Percentiles rank a stretch among this genome's conserved stretches.
Evolutionary conservation across 176 grass and related monocot species (phyloP).

Genomic region (Pontederia crassipes): DNA sequence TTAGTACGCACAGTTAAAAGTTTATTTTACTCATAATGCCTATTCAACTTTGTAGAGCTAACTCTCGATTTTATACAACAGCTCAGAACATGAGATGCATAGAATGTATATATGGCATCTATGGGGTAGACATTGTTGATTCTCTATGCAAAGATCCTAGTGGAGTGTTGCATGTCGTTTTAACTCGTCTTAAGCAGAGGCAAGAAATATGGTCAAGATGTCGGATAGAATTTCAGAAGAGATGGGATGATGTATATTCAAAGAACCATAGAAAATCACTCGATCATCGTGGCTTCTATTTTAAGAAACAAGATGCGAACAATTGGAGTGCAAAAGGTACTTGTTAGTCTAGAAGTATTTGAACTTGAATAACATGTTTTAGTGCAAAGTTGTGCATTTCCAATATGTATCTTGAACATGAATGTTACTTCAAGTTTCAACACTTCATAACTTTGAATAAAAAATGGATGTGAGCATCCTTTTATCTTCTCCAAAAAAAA

Average conservation of each 20-base stretch:
- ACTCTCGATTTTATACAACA: slow-evolving; percentile 17
- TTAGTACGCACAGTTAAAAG: slow-evolving; percentile 15
- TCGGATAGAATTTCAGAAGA: slow-evolving; percentile 11
- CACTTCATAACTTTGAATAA: too few species aligned
- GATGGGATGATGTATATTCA: slow-evolving; percentile 6
- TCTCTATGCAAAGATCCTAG: slow-evolving; percentile 11
- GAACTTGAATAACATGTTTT: background rate
- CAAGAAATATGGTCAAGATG: slow-evolving; percentile 10
- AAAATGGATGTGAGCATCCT: too few species aligned
- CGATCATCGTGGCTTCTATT: slow-evolving; percentile 28
- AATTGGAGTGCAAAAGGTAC: slow-evolving; percentile 34
- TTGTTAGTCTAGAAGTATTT: background rate
- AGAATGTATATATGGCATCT: slow-evolving; percentile 31
- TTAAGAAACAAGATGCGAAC: slow-evolving; percentile 36
- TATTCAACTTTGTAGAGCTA: slow-evolving; percentile 6
- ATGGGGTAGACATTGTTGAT: slow-evolving; percentile 29
- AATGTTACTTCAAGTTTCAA: too few species aligned
- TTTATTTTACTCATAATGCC: background rate
- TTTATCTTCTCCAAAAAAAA: too few species aligned
- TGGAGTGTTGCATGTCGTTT: slow-evolving; percentile 26
- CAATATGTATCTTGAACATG: too few species aligned
- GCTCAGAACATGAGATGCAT: slow-evolving; percentile 43
- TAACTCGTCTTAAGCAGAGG: slow-evolving; percentile 40
- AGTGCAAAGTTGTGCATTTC: too few species aligned
- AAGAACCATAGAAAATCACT: slow-evolving; percentile 34